These are phyloP conservation scores for Trypanosoma scelopori DNA, from an alignment of 208 protist genomes.

Conservation along the genomic window DNA sequence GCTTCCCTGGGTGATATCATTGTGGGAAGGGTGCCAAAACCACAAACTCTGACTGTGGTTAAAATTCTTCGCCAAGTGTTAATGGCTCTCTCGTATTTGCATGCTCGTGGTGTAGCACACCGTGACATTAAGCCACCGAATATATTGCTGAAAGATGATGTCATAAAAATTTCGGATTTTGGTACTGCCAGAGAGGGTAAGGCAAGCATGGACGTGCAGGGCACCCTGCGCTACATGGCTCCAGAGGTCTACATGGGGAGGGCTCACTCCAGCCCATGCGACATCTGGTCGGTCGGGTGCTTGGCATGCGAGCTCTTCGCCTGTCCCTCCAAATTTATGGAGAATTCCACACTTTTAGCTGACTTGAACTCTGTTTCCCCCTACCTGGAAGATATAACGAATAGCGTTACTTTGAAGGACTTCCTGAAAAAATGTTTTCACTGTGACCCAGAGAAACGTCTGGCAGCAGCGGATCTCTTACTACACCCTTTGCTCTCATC, in stretches of 20 bases:
- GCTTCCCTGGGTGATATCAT: constrained; percentile 85
- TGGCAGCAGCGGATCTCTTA: constrained; percentile 61
- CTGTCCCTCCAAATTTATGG: constrained; percentile 85
- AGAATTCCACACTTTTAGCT: constrained; percentile 49
- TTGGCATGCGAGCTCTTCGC: constrained; percentile 85
- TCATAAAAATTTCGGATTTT: constrained; percentile 98
- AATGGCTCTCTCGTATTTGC: constrained; percentile 96
- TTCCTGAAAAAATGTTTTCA: constrained; percentile 85
- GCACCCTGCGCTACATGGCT: constrained; percentile 94
- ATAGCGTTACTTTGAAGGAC: constrained; percentile 58
- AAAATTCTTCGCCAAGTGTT: constrained; percentile 94
- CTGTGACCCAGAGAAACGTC: constrained; percentile 58
- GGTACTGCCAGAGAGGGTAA: constrained; percentile 85
- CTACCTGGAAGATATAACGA: constrained; percentile 58
- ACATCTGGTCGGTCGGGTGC: constrained; percentile 93
- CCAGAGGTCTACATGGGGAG: constrained; percentile 89
- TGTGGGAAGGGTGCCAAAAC: constrained; percentile 46
- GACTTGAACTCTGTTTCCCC: constrained; percentile 51
- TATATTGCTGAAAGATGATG: constrained; percentile 87
- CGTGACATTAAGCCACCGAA: constrained; percentile 98
- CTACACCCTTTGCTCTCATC: constrained; percentile 67
- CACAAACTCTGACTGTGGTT: constrained; percentile 57
- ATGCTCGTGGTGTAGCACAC: constrained; percentile 97
- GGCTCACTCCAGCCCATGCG: constrained; percentile 79
- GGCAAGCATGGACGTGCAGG: constrained; percentile 70